phyloP scores from a whole-genome alignment of 106 monocot species.

The Dioscorea alata region DNA sequence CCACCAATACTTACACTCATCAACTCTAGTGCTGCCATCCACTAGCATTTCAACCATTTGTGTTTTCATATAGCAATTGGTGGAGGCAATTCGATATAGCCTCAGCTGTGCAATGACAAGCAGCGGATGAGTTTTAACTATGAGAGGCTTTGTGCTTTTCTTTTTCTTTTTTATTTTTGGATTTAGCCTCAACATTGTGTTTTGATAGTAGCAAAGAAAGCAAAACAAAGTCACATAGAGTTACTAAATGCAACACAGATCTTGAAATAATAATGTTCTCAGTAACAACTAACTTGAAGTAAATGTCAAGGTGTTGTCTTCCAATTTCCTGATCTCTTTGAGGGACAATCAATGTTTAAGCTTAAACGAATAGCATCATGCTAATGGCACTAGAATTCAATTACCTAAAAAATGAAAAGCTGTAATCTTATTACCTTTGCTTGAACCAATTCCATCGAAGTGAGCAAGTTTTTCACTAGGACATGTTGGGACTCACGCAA shows the following conservation, averaged over 20 bases:
- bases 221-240: not conserved
- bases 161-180: no score
- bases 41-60: no score
- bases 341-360: conserved; percentile 39
- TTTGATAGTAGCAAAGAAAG: not conserved
- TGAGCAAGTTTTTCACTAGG: conserved; percentile 37
- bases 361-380: conserved; percentile 49
- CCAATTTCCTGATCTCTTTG: conserved; percentile 48
- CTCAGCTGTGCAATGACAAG: no score
- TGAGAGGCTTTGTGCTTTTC: no score
- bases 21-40: no score
- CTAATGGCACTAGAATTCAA: not conserved
- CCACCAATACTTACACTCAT: no score
- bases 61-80: no score
- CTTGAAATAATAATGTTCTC: not conserved
- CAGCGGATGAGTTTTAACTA: no score
- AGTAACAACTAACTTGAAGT: conserved; percentile 30
- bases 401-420: no score
- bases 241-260: no score
- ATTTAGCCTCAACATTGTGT: no score
- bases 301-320: conserved; percentile 9
- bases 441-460: conserved; percentile 25
- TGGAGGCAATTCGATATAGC: no score
- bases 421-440: conserved; percentile 37
- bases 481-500: conserved; percentile 41